Evolutionary conservation across 768 basidiomycete species (phyloP), one percentile per base, ranked within the genome.

Genomic region (Mycena leptocephala): DNA sequence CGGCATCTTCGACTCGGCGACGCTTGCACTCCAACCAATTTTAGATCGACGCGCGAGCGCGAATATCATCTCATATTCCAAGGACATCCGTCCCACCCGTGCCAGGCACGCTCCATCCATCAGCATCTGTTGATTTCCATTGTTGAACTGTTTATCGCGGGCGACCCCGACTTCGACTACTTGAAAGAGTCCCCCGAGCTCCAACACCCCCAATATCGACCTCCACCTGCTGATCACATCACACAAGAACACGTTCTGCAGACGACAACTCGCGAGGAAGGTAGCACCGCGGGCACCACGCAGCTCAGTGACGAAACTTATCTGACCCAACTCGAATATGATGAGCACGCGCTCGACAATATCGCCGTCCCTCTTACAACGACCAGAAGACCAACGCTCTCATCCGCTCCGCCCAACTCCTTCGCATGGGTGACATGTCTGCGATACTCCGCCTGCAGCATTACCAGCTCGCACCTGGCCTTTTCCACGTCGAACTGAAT

Each of bases 401-500:
- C 14, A 78, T 76, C 4, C 68, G 68, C 14, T 69, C 75, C 32
- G 74, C 59, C 4, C 70, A 78, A 35, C 39, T 68, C 0, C 39
- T 68, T 1, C 63, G 70, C 0, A 46, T 13, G n/a, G 53, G 61
- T 5, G 79, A 80, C 22, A 13, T 75, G 1, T 75, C 67, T 24
- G 37, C 74, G 0, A 71, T 75, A 13, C 64, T 65, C 20, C 66
- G 62, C 14, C 46, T 79, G 13, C 39, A 79, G 16, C n/a, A 32
- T 22, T 59, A 74, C 16, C 76, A 79, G 32, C 69, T 72, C 5
- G 76, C 56, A 2, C 70, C 72, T 13, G 76, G 80, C 1, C 46
- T 77, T 0, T 82, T 82, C 41, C 79, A 82, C 28, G 55, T 78
- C 1, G 66, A 59, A 20, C 76, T 81, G 51, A 82, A 81, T 46